Base-by-base conservation (phyloP, 495 filamentous ascomycete genomes). In the Penicillium odoratum region DNA sequence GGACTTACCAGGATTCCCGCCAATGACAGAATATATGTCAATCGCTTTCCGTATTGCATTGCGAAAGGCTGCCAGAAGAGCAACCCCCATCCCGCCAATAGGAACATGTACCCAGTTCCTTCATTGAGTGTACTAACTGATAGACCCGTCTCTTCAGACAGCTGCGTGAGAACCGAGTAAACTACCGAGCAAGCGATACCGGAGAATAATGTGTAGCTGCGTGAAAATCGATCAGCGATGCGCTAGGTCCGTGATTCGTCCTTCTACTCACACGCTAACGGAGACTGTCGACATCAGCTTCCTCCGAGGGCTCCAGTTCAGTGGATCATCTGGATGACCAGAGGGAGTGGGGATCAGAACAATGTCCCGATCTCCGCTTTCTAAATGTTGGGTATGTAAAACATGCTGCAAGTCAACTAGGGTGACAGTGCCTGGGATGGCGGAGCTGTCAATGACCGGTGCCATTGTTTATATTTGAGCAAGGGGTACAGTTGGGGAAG, bases 21-120 rank as follows among this genome's bases (percentile, higher is more conserved):
- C 53, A 85, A 73, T 5, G 81, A 85, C 42, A 84, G 36, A 7
- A 89, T 63, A 67, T 85, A 88, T 2, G 83, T 81, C 46, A 83
- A 72, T n/a, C 86, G 75, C 68, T 87, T 88, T 34, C 86, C 86
- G 73, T 83, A 88, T 56, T 86, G 81, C 56, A 88, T 67, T 0
- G 86, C 83, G 46, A 88, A 78, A 0, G 85, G 85, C 67, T 89
- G 86, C 87, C 86, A 89, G 64, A 88, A 83, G 3, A 89, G 65
- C 53, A 85, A 75, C 0, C 84, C 83, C 84, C 82, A 87, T 4
- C 85, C 84, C 10, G 83, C 79, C 34, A 85, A 63, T 53, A 88
- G 63, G 56, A 87, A 85, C 76, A 87, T 78, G 66, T 84, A 87
- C 5, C 85, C 85, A 0, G 84, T 89, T 31, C 86, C 85, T 51